phyloP scores from a whole-genome alignment of 768 basidiomycete species.

The Russula dissimulans region DNA sequence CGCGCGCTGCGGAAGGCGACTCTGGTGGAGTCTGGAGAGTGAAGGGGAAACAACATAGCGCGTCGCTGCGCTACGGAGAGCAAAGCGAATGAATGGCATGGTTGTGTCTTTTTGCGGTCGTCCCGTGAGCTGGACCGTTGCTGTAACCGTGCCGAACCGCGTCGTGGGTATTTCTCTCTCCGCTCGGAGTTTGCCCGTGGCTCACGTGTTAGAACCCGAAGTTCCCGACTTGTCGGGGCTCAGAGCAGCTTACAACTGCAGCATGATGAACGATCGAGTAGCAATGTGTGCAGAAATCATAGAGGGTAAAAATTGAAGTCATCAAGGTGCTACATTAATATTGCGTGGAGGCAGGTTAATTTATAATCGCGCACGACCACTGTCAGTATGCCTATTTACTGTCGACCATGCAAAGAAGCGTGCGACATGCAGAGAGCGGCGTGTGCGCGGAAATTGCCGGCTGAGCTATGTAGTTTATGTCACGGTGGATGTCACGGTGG shows the following conservation, averaged over 20 bases:
- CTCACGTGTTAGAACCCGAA: too few relatives aligned
- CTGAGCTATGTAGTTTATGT: conserved; percentile 36
- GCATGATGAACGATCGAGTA: too few relatives aligned
- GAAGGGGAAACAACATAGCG: conserved; percentile 29
- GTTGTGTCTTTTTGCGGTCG: not conserved
- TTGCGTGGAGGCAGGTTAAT: too few relatives aligned
- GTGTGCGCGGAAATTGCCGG: conserved; percentile 29
- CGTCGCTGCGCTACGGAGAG: conserved; percentile 22
- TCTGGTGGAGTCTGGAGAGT: conserved; percentile 19
- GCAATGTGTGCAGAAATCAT: too few relatives aligned
- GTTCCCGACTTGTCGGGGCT: too few relatives aligned
- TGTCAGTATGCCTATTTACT: too few relatives aligned
- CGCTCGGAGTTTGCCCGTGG: conserved; percentile 7
- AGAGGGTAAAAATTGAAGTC: too few relatives aligned
- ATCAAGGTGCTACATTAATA: too few relatives aligned
- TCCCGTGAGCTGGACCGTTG: not conserved
- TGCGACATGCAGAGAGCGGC: too few relatives aligned
- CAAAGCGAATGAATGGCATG: conserved; percentile 18
- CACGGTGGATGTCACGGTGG: conserved; percentile 45
- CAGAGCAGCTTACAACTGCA: too few relatives aligned
- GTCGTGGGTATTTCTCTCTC: not conserved
- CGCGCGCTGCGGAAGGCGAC: conserved; percentile 32
- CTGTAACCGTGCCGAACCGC: not conserved
- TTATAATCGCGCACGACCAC: too few relatives aligned
- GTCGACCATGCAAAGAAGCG: too few relatives aligned